Percentiles rank a stretch among this genome's conserved stretches.
Evolutionary conservation across 2,329 filamentous ascomycete species (phyloP).

Genomic region (Sporothrix brunneoviolacea): DNA sequence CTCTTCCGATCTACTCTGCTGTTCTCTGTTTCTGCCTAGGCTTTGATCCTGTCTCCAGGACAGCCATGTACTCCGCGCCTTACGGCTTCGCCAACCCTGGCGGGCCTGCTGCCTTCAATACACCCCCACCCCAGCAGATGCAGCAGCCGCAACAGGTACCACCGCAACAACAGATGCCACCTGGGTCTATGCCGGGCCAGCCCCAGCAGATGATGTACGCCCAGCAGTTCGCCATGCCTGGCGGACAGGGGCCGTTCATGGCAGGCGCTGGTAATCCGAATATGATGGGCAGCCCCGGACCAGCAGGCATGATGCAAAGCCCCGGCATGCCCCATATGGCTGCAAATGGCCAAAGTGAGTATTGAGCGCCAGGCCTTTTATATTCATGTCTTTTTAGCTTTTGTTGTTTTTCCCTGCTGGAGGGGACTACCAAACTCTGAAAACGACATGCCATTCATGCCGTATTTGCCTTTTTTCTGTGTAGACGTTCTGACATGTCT

Average conservation of each 20-base stretch:
- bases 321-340: slow-evolving; percentile 53
- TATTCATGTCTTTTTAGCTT: too few species aligned
- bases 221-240: slow-evolving; percentile 49
- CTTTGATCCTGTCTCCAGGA: too few species aligned
- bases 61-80: slow-evolving; percentile 48
- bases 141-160: slow-evolving; percentile 16
- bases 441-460: too few species aligned
- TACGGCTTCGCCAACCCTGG: slow-evolving; percentile 50
- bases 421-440: too few species aligned
- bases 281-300: slow-evolving; percentile 48
- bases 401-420: too few species aligned
- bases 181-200: slow-evolving; percentile 34
- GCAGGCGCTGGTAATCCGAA: slow-evolving; percentile 39
- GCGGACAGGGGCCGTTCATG: slow-evolving; percentile 40
- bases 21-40: too few species aligned
- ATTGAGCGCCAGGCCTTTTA: slow-evolving; percentile 5
- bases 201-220: slow-evolving; percentile 53
- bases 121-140: slow-evolving; percentile 40
- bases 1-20: too few species aligned
- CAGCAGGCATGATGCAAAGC: slow-evolving; percentile 58
- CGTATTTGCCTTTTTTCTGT: too few species aligned
- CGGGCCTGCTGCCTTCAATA: slow-evolving; percentile 44
- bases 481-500: slow-evolving; percentile 16
- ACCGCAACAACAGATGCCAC: slow-evolving; percentile 35
- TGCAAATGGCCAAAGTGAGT: slow-evolving; percentile 55